Percentiles rank a stretch among this genome's conserved stretches.
phyloP scores from a whole-genome alignment of 2,329 filamentous ascomycete species.

The Scortechinia acanthostroma region DNA sequence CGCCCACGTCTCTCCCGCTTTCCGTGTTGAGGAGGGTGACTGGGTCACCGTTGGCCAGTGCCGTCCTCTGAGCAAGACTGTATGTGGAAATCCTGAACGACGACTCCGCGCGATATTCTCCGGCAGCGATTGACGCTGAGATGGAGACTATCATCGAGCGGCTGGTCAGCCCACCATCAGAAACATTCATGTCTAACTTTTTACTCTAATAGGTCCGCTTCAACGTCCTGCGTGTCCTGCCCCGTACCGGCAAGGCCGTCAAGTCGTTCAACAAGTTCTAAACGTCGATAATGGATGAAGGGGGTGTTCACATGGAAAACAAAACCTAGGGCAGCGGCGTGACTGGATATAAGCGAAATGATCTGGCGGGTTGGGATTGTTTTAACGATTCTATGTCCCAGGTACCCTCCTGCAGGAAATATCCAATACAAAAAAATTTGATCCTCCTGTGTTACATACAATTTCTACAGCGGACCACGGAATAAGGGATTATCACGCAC shows the following conservation, averaged over 20 bases:
- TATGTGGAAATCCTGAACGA: conserved; percentile 55
- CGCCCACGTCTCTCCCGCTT: conserved; percentile 96
- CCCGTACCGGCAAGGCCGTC: conserved; percentile 91
- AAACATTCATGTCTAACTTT: too few species aligned
- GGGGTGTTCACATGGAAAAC: not conserved
- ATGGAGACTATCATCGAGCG: too few species aligned
- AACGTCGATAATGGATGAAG: conserved; percentile 14
- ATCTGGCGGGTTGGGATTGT: not conserved
- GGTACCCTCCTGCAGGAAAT: not conserved
- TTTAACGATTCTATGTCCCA: not conserved
- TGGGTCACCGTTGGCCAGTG: conserved; percentile 99
- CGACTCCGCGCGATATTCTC: not conserved
- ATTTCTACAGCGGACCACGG: not conserved
- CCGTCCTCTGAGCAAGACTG: conserved; percentile 98
- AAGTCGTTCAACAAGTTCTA: conserved; percentile 99
- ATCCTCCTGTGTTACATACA: not conserved
- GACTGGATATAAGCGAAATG: not conserved
- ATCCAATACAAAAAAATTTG: not conserved
- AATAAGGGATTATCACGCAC: not conserved
- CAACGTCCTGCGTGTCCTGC: conserved; percentile 98
- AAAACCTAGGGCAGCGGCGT: not conserved
- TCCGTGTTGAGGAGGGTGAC: conserved; percentile 99
- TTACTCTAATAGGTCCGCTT: conserved; percentile 86
- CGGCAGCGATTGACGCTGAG: too few species aligned
- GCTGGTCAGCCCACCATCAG: too few species aligned